Percentiles rank a stretch among this genome's conserved stretches.
These are phyloP conservation scores for Apiotrichum gamsii DNA, from an alignment of 1,284 basidiomycete genomes.

Conservation along the genomic window DNA sequence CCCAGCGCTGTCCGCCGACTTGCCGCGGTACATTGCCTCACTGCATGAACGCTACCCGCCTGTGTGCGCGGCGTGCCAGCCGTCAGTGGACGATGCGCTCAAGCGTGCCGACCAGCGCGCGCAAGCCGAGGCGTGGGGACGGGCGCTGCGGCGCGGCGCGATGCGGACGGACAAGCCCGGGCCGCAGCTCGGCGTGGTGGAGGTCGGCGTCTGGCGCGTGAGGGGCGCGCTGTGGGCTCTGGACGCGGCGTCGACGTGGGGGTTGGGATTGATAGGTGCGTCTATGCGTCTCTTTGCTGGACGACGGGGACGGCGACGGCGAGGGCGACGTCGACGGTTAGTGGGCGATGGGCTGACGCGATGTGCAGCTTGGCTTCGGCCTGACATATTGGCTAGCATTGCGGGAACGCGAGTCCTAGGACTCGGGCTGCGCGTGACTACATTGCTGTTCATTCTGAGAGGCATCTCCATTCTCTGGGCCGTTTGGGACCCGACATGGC, in stretches of 20 bases:
- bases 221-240: constrained; percentile 21
- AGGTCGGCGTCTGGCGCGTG: constrained; percentile 26
- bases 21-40: constrained; percentile 65
- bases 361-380: constrained; percentile 2
- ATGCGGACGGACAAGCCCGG: background rate
- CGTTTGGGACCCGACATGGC: constrained; percentile 42
- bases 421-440: background rate
- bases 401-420: background rate
- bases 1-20: constrained; percentile 54
- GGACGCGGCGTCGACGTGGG: constrained; percentile 9
- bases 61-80: constrained; percentile 67
- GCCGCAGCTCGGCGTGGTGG: constrained; percentile 3
- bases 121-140: constrained; percentile 61
- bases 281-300: background rate
- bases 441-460: constrained; percentile 7
- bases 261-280: constrained; percentile 19
- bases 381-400: background rate
- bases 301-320: background rate
- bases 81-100: constrained; percentile 72
- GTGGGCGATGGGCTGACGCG: too few relatives aligned
- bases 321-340: too few relatives aligned
- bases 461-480: constrained; percentile 32
- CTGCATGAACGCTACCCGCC: constrained; percentile 77
- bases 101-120: constrained; percentile 70
- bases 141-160: constrained; percentile 28